A percentile compares a stretch with the other conserved stretches of the same genome.
Conservation (phyloP, 2,329 filamentous ascomycete species). For the Calonectria hongkongensis region DNA sequence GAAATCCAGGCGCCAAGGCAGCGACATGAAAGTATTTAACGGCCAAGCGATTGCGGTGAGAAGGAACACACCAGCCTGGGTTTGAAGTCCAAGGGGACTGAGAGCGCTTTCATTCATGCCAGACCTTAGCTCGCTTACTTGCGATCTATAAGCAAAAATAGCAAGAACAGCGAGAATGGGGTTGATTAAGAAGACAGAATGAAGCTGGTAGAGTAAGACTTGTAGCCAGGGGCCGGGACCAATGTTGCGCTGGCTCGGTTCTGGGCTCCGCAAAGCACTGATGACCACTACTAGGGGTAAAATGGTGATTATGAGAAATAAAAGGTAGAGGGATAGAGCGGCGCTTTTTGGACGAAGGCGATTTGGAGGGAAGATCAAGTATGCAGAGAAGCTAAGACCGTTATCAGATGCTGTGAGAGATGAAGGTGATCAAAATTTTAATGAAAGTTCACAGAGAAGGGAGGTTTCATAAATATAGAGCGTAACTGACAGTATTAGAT, state of each 20-base stretch:
- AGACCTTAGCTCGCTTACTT: neutral
- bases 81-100: neutral
- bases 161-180: neutral
- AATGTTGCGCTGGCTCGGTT: neutral
- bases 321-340: neutral
- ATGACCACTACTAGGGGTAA: neutral
- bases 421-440: neutral
- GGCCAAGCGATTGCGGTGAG: neutral
- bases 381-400: neutral
- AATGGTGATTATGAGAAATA: neutral
- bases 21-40: neutral
- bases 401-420: neutral
- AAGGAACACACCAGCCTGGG: neutral
- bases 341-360: neutral
- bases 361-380: neutral
- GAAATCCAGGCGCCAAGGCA: neutral
- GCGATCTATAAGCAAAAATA: neutral
- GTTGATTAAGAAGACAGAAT: neutral
- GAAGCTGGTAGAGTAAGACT: neutral
- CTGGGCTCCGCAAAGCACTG: neutral
- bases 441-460: neutral
- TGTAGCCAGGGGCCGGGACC: neutral
- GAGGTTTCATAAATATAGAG: neutral
- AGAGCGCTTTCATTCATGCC: neutral
- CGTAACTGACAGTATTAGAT: slow-evolving; percentile 5